Evolutionary conservation across 2,329 filamentous ascomycete genomes (phyloP), one percentile per base, ranked within the genome.

Genomic region (Nemania diffusa): DNA sequence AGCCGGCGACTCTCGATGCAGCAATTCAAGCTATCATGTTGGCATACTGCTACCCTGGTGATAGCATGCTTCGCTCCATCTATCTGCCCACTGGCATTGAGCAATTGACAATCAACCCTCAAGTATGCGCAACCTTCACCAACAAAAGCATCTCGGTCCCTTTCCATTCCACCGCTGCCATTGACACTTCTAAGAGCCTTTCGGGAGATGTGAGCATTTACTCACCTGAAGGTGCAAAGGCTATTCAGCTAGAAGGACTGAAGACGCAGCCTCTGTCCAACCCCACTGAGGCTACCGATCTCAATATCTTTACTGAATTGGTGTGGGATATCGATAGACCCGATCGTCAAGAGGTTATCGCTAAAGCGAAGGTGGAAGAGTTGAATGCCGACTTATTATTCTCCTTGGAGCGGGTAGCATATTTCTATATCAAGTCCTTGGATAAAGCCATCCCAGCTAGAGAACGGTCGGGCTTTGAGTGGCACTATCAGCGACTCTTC

Each of bases 1-100:
- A 71, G 1, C 69, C 69, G 9, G 67, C 34, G 0, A 57, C 26
- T 11, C 22, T 71, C 0, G 69, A 71, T 50, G 40, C 55, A 1
- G 64, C 48, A 9, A 56, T 71, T 4, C 69, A 71, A 20, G 34
- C 69, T 3, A 57, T 69, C 11, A 48, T 69, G 22, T 32, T 65
- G 2, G 69, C 69, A 2, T 68, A 56, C 17, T 63, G 61, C 42
- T 69, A 56, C 20, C 69, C 69, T 1, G 57, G 64, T 4, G 69
- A 69, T n/a, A 44, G 55, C 1, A 32, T 17, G 37, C 13, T 71
- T n/a, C 24, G 53, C 2, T 44, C 64, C 1, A 52, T 71, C 5
- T 27, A 69, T 20, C 27, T 71, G 1, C 69, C 68, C 1, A 67
- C 60, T 0, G 34, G 40, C 0, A 67, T 70, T 13, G 4, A 24